Conservation (phyloP, 164 flowering plant genomes). For the Vitis vinifera region DNA sequence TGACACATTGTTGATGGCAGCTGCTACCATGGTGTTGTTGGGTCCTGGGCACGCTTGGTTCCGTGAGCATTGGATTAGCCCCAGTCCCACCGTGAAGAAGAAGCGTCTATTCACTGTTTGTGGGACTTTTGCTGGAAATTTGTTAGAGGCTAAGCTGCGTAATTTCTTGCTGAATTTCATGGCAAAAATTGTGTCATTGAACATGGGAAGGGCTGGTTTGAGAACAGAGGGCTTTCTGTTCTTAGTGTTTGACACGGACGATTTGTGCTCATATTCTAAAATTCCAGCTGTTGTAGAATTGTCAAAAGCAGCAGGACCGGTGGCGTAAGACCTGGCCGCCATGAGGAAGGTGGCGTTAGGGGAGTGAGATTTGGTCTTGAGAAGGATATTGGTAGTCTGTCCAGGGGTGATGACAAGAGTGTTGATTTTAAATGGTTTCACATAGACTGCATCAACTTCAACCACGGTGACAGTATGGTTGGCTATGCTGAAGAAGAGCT, state of each 20-base stretch:
- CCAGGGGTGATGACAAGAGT: conserved; percentile 65
- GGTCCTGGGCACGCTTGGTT: conserved; percentile 70
- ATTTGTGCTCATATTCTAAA: conserved; percentile 38
- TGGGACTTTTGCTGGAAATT: conserved; percentile 65
- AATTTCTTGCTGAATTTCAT: conserved; percentile 36
- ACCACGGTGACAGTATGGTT: conserved; percentile 68
- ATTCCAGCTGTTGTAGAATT: conserved; percentile 59
- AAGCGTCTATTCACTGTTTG: conserved; percentile 40
- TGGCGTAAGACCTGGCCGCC: conserved; percentile 61
- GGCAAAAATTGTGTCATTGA: conserved; percentile 54
- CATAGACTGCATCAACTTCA: conserved; percentile 65
- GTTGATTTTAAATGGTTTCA: conserved; percentile 61
- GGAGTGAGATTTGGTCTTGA: conserved; percentile 42
- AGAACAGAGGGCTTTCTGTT: conserved; percentile 32
- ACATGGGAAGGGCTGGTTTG: conserved; percentile 45
- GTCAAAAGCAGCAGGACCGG: conserved; percentile 64
- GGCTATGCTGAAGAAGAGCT: conserved; percentile 80
- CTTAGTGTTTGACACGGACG: not conserved
- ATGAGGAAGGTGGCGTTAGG: conserved; percentile 60
- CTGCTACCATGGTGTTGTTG: conserved; percentile 39
- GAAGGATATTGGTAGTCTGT: conserved; percentile 73
- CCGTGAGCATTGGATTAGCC: conserved; percentile 40
- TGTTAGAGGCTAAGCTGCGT: conserved; percentile 46
- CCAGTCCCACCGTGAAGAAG: conserved; percentile 72
- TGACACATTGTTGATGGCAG: conserved; percentile 53